Percentiles rank a stretch among this genome's conserved stretches.
These are phyloP conservation scores for Pyrenophora graminea DNA, from an alignment of 2,329 filamentous ascomycete species.

Conservation along the genomic window DNA sequence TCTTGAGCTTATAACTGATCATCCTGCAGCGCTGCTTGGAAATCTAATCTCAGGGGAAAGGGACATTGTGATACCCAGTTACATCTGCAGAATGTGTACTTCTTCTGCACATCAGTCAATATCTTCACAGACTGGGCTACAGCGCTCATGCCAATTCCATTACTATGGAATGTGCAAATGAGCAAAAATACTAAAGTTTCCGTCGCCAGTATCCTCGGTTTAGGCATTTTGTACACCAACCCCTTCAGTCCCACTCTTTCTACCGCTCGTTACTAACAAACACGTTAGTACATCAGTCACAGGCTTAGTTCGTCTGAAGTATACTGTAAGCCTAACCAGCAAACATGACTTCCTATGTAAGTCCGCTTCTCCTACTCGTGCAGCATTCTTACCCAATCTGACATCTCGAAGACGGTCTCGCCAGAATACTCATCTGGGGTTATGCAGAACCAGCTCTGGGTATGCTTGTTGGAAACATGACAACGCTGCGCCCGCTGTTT, in stretches of 20 bases:
- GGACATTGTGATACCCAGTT: slow-evolving; percentile 30
- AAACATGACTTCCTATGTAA: slow-evolving; percentile 37
- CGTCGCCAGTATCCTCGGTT: slow-evolving; percentile 23
- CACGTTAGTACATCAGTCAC: slow-evolving; percentile 30
- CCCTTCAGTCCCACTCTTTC: neutral
- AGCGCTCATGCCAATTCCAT: slow-evolving; percentile 35
- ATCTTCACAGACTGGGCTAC: slow-evolving; percentile 46
- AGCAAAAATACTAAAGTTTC: slow-evolving; percentile 33
- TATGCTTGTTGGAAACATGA: slow-evolving; percentile 42
- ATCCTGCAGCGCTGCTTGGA: slow-evolving; percentile 17
- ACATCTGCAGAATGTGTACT: slow-evolving; percentile 41
- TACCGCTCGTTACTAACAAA: neutral
- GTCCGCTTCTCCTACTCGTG: neutral
- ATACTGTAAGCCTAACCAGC: slow-evolving; percentile 43
- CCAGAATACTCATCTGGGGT: slow-evolving; percentile 45
- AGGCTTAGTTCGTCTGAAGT: slow-evolving; percentile 23
- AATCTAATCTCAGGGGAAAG: slow-evolving; percentile 10
- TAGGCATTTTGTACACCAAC: slow-evolving; percentile 28
- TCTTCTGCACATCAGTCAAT: slow-evolving; percentile 43
- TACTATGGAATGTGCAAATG: slow-evolving; percentile 34
- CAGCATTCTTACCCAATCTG: neutral
- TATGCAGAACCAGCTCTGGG: slow-evolving; percentile 46
- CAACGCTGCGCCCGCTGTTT: slow-evolving; percentile 43
- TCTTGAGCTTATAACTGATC: neutral
- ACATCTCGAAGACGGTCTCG: slow-evolving; percentile 27